phyloP scores from a whole-genome alignment of 768 basidiomycete species.

The Trametes cinnabarina region DNA sequence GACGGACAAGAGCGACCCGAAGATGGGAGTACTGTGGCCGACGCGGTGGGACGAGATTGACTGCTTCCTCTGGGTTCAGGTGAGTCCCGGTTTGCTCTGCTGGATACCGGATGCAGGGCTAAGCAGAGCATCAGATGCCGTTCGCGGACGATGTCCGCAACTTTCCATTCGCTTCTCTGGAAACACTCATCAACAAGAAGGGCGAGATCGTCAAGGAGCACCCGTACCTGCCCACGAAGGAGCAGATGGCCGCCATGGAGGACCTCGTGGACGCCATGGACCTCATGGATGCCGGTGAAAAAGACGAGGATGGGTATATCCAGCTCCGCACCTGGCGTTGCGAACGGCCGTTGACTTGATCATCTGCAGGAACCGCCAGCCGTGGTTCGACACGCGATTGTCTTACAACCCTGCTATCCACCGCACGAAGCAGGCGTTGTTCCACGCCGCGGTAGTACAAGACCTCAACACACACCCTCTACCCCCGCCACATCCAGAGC shows the following conservation, averaged over 20 bases:
- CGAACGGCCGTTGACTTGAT: neutral
- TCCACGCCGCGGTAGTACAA: slow-evolving; percentile 77
- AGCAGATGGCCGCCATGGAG: slow-evolving; percentile 81
- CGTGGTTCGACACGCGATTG: slow-evolving; percentile 76
- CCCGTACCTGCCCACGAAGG: slow-evolving; percentile 76
- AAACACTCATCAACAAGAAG: slow-evolving; percentile 67
- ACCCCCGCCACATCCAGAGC: slow-evolving; percentile 81
- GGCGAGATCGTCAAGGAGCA: slow-evolving; percentile 75
- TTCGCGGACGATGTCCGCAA: slow-evolving; percentile 93
- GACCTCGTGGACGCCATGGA: slow-evolving; percentile 88
- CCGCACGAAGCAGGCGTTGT: slow-evolving; percentile 88
- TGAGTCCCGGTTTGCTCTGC: no score
- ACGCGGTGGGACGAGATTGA: slow-evolving; percentile 60
- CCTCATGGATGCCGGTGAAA: slow-evolving; percentile 71
- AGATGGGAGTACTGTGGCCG: slow-evolving; percentile 79
- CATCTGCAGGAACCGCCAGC: slow-evolving; percentile 46
- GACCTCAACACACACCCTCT: slow-evolving; percentile 75
- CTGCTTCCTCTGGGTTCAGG: slow-evolving; percentile 82
- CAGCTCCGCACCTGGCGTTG: no score
- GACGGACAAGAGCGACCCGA: slow-evolving; percentile 72
- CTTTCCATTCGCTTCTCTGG: slow-evolving; percentile 82
- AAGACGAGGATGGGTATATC: slow-evolving; percentile 70
- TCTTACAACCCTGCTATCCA: slow-evolving; percentile 92
- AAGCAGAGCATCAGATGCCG: no score
- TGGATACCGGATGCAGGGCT: no score